Evolutionary conservation across 768 basidiomycete genomes (phyloP), one percentile per base, ranked within the genome.

Genomic region (Vishniacozyma victoriae): DNA sequence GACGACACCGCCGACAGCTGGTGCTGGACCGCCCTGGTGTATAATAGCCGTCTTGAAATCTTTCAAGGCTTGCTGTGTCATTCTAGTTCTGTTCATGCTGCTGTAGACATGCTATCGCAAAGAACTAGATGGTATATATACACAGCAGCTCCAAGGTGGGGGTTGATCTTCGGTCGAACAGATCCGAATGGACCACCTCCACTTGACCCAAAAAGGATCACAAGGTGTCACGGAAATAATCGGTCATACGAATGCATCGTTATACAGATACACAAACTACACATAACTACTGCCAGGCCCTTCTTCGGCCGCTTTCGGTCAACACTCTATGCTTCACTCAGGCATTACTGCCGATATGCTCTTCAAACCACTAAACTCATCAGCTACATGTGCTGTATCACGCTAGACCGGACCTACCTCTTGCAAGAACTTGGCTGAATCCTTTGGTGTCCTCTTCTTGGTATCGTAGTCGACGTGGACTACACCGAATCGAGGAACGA

Each of bases 401-500:
- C n/a, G n/a, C n/a, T n/a, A n/a, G n/a, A n/a, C 29, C 9, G 9
- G 9, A 37, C 60, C 45, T 37, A 64, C 64, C 35, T 53, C 39
- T 38, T 44, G 46, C 18, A 69, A 14, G 31, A 40, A 46, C 6
- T 43, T 39, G 19, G 59, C 61, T 13, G 65, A 65, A 20, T 67
- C 60, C 47, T 70, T 70, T 4, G 61, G 63, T 5, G 54, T 59
- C 33, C 69, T 50, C 51, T 64, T 58, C 35, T 57, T 60, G 9
- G 61, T 65, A 13, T 61, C 52, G 27, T 59, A 59, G 44, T 70
- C 50, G 29, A 54, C 48, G 33, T 65, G 48, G 7, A 62, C 60
- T 39, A 53, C 54, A 12, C 63, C 63, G 35, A 65, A 65, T n/a
- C 62, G 50, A 11, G 62, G 62, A 9, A 39, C 40, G 1, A 61